A percentile compares a stretch with the other conserved stretches of the same genome.
Evolutionary conservation across 176 grass and related monocot species (phyloP).

Genomic region (Secale cereale): DNA sequence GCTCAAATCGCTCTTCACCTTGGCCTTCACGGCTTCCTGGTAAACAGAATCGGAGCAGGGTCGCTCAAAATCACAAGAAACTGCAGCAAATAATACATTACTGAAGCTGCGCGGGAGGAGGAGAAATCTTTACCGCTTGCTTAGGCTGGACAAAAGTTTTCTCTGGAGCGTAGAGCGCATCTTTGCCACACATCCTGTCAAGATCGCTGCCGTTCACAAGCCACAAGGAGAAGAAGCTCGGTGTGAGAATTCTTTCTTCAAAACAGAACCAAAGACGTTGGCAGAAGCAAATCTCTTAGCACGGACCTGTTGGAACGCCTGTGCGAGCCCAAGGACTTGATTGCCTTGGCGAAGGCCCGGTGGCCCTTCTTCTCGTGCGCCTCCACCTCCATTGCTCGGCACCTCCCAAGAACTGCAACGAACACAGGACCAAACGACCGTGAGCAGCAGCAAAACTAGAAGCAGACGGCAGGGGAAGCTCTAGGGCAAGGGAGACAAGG

Average conservation of each 20-base stretch:
- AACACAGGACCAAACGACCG: not conserved
- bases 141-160: constrained; percentile 38
- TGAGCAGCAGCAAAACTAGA: constrained; percentile 13
- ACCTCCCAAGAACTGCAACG: constrained; percentile 34
- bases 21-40: constrained; percentile 50
- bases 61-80: constrained; percentile 10
- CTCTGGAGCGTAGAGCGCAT: constrained; percentile 34
- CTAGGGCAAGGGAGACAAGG: not conserved
- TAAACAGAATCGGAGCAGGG: constrained; percentile 34
- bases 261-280: not conserved
- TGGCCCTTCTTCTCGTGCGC: constrained; percentile 48
- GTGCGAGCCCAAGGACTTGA: constrained; percentile 39
- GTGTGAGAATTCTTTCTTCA: not conserved
- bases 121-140: constrained; percentile 33
- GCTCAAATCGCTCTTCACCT: constrained; percentile 27
- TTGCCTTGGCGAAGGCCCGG: constrained; percentile 37
- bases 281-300: not conserved
- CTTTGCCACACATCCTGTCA: constrained; percentile 39
- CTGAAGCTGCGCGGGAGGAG: not conserved
- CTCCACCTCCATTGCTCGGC: constrained; percentile 46
- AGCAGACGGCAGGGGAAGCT: constrained; percentile 18
- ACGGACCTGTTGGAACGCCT: constrained; percentile 66
- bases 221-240: not conserved
- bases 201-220: constrained; percentile 57
- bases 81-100: not conserved